These are phyloP conservation scores for Rhynchospora breviuscula DNA, from an alignment of 176 grass and related monocot genomes.

Conservation along the genomic window DNA sequence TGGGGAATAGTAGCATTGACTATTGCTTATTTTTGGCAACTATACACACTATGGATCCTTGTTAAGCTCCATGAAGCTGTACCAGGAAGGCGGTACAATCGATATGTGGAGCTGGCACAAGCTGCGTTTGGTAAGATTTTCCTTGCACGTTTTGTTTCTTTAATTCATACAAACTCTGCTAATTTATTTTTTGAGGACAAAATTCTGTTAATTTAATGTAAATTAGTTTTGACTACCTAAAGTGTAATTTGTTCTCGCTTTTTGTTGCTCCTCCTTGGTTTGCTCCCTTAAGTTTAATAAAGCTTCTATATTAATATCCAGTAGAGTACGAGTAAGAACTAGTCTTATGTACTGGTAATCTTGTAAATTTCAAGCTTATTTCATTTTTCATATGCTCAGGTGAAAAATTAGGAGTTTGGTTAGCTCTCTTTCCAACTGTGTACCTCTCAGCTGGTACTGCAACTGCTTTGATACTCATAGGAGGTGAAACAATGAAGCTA, in stretches of 20 bases:
- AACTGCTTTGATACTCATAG: constrained; percentile 83
- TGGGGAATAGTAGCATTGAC: constrained; percentile 91
- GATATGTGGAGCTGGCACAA: constrained; percentile 96
- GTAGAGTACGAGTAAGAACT: neutral
- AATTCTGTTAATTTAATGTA: neutral
- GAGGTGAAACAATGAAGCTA: constrained; percentile 94
- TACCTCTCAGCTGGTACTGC: constrained; percentile 92
- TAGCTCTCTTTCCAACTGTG: constrained; percentile 92
- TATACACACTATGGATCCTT: constrained; percentile 90
- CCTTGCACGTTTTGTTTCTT: neutral
- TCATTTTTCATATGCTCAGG: constrained; percentile 36
- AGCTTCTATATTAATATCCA: neutral
- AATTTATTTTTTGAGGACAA: neutral
- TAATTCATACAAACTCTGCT: neutral
- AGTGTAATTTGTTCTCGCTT: neutral
- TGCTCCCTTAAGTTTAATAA: neutral
- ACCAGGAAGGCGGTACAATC: constrained; percentile 90
- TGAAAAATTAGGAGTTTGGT: constrained; percentile 77
- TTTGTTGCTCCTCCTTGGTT: neutral
- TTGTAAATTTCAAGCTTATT: neutral
- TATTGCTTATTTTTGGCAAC: constrained; percentile 94
- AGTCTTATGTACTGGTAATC: neutral
- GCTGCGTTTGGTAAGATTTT: constrained; percentile 84
- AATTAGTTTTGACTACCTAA: neutral
- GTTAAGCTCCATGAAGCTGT: constrained; percentile 97